Conservation (phyloP, 1,139 yeast species). For the Wickerhamiella infanticola region DNA sequence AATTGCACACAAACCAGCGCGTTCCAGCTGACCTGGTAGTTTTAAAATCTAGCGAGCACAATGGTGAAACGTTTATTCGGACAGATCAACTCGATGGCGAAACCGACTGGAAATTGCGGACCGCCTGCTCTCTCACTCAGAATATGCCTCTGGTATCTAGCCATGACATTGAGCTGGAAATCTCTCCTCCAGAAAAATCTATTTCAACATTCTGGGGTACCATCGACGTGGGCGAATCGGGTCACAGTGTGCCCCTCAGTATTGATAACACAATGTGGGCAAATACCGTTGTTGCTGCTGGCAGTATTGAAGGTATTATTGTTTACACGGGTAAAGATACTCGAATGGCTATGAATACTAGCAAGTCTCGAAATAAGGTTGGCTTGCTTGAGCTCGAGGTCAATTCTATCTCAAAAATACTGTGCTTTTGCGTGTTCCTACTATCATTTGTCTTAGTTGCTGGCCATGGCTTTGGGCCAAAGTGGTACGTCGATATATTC, state of each 20-base stretch:
- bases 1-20: slow-evolving; percentile 64
- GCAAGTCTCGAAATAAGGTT: slow-evolving; percentile 75
- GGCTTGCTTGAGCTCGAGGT: slow-evolving; percentile 86
- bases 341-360: slow-evolving; percentile 86
- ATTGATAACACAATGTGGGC: slow-evolving; percentile 97
- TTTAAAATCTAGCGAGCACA: slow-evolving; percentile 61
- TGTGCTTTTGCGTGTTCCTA: slow-evolving; percentile 73
- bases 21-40: slow-evolving; percentile 88
- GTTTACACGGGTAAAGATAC: slow-evolving; percentile 88
- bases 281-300: slow-evolving; percentile 90
- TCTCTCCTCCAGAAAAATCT: slow-evolving; percentile 66
- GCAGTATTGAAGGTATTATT: slow-evolving; percentile 75
- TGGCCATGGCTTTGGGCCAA: slow-evolving; percentile 56
- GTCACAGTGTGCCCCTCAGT: slow-evolving; percentile 48
- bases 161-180: slow-evolving; percentile 40
- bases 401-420: slow-evolving; percentile 69
- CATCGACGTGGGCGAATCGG: slow-evolving; percentile 27
- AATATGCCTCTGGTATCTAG: slow-evolving; percentile 30
- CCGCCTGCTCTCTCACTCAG: slow-evolving; percentile 66
- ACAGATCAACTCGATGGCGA: slow-evolving; percentile 98
- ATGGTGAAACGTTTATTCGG: slow-evolving; percentile 84
- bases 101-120: slow-evolving; percentile 92
- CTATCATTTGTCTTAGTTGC: slow-evolving; percentile 66
- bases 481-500: slow-evolving; percentile 84
- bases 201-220: slow-evolving; percentile 74